These are phyloP conservation scores for Leccinum disarticulatum DNA, from an alignment of 768 basidiomycete genomes.

Conservation along the genomic window DNA sequence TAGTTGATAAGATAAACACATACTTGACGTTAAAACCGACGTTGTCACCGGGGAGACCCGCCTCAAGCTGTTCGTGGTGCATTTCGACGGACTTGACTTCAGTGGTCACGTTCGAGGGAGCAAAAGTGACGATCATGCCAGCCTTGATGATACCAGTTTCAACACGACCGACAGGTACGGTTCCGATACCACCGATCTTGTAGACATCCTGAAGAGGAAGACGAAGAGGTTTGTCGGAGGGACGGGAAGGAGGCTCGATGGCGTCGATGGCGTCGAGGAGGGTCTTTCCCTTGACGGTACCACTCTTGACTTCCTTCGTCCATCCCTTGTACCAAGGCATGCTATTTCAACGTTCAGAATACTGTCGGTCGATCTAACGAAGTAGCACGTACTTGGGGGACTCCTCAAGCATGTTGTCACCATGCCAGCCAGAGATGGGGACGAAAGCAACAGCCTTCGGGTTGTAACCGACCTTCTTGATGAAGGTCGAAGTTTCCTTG, in stretches of 20 bases:
- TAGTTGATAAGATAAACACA: constrained; percentile 24
- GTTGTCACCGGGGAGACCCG: constrained; percentile 97
- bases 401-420: constrained; percentile 99
- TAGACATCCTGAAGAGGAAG: constrained; percentile 99
- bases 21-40: constrained; percentile 99
- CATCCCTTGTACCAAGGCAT: constrained; percentile 99
- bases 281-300: constrained; percentile 96
- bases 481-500: constrained; percentile 97
- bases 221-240: constrained; percentile 99
- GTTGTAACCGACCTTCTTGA: constrained; percentile 99
- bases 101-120: constrained; percentile 97
- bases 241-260: constrained; percentile 96
- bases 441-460: constrained; percentile 98
- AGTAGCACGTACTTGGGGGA: constrained; percentile 72
- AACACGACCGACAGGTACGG: constrained; percentile 99
- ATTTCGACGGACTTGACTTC: constrained; percentile 99
- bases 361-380: not conserved
- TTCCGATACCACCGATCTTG: constrained; percentile 99
- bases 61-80: constrained; percentile 97
- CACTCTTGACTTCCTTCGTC: constrained; percentile 94
- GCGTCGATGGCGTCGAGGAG: constrained; percentile 99
- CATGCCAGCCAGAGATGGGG: constrained; percentile 99
- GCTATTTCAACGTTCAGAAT: constrained; percentile 43
- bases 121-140: constrained; percentile 98
- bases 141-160: constrained; percentile 99